Base-by-base conservation (phyloP, 2,329 filamentous ascomycete genomes). In the Fusarium albosuccineum region DNA sequence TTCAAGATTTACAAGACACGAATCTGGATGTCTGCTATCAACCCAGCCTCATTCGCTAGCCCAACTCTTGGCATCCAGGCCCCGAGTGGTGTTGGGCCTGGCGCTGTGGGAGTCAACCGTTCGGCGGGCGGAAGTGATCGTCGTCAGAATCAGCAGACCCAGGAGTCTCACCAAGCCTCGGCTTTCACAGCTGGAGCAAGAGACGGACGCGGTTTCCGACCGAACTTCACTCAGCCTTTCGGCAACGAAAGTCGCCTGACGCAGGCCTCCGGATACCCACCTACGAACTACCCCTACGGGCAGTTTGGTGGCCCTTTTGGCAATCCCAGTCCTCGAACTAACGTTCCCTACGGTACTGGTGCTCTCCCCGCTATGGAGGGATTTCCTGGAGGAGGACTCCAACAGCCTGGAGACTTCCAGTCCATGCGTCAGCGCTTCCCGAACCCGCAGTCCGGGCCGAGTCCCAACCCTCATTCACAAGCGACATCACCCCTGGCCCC, bases 1-100 rank as follows among this genome's bases (percentile, higher is more conserved):
- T 99, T 98, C 87, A 98, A 98, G 81, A 95, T 98, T 66, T 99
- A 98, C 86, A 99, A 99, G 83, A 97, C 95, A 22, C 89, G 97
- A 72, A 99, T 99, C 74, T 99, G 96, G 96, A 97, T 99, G 93
- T 98, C 95, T 5, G 96, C 96, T 5, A 97, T 99, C 79, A 99
- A 99, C 77, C 96, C 96, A 8, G 96, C 95, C 6, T 97, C 95
- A 0, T 97, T 98, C 78, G 92, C 92, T 26, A 94, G 90, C 66
- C 91, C 92, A 16, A 89, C 89, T 4, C 83, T 92, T 49, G 91
- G 91, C 27, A 82, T 94, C 22, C 89, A 91, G 75, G 88, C 90
- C 3, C 89, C 91, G 2, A 90, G 88, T 65, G 87, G 87, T 29
- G 85, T 91, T 70, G 87, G 88, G 0, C 88, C 88, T 9, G 90